Evolutionary conservation across 1,284 basidiomycete species (phyloP), one percentile per base, ranked within the genome.

Genomic region (Marasmius fiardii): DNA sequence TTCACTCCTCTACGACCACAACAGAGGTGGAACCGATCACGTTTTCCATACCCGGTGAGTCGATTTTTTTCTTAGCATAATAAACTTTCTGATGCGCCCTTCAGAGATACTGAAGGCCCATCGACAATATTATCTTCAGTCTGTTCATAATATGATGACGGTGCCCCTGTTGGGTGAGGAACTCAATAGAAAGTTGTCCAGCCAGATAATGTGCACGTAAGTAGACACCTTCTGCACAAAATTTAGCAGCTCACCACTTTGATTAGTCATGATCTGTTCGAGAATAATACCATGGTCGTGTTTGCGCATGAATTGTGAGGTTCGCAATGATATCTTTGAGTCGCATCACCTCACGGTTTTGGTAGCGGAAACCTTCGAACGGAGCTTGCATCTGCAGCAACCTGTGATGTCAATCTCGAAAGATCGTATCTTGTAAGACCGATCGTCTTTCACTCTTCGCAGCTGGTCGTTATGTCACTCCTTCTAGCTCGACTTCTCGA

Each of bases 271-370:
- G 86, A 92, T 68, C 70, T 88, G 51, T 83, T 85, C 68, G 82
- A 82, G 55, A 88, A 81, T 58, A 75, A 83, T 33, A 88, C 85
- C 0, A 66, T 95, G 33, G 81, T 97, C 21, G 71, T 96, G 37
- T 90, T 96, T 63, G 84, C 90, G 8, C 95, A 97, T 71, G 94
- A 97, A 76, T 92, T 95, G 94, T 95, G 67, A 65, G 88, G 73
- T n/a, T 41, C 48, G 51, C 43, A 24, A 55, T 23, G 16, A 7
- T 3, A 28, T 28, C 58, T 12, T 52, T 34, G 34, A 47, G 3
- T 47, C 34, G n/a, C 35, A 24, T 41, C 14, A 20, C 52, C n/a
- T 39, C 14, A 45, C 39, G 21, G 37, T n/a, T 12, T 20, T 18
- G 7, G 20, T 57, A 95, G 93, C 65, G 94, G 94, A 21, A 93